phyloP scores from a whole-genome alignment of 306 rosid genomes.

The Biancaea sappan region DNA sequence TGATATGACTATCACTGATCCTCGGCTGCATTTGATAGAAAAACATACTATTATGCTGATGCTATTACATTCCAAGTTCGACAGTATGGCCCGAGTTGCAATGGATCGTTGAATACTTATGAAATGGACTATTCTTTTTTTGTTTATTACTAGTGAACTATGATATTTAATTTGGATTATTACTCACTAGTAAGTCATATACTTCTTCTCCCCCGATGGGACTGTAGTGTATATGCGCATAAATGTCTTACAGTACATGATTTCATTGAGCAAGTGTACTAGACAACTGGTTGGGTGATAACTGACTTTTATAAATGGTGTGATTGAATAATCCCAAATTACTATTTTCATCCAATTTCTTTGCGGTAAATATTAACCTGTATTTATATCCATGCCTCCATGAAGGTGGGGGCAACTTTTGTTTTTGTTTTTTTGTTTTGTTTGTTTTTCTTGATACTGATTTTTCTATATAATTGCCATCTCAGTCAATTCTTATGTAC shows the following conservation, averaged over 20 bases:
- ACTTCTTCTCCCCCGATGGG: neutral
- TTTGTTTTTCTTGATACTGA: neutral
- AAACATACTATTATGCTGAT: neutral
- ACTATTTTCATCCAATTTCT: neutral
- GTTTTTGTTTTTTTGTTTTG: too few relatives aligned
- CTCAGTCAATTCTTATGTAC: neutral
- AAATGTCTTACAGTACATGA: neutral
- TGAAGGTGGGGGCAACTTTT: neutral
- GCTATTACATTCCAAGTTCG: neutral
- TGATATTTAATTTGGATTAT: neutral
- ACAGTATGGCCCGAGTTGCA: neutral
- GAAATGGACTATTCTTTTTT: neutral
- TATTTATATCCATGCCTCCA: neutral
- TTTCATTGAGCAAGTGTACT: neutral
- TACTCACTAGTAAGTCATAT: neutral
- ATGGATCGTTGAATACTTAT: neutral
- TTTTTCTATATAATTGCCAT: neutral
- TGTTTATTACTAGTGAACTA: neutral
- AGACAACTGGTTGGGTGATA: neutral
- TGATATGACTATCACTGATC: neutral
- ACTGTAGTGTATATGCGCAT: neutral
- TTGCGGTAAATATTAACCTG: neutral
- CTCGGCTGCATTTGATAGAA: neutral
- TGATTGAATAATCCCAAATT: neutral
- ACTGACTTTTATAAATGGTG: constrained; percentile 15